phyloP scores from a whole-genome alignment of 2,329 filamentous ascomycete genomes.

The Pestalotiopsis sp. region DNA sequence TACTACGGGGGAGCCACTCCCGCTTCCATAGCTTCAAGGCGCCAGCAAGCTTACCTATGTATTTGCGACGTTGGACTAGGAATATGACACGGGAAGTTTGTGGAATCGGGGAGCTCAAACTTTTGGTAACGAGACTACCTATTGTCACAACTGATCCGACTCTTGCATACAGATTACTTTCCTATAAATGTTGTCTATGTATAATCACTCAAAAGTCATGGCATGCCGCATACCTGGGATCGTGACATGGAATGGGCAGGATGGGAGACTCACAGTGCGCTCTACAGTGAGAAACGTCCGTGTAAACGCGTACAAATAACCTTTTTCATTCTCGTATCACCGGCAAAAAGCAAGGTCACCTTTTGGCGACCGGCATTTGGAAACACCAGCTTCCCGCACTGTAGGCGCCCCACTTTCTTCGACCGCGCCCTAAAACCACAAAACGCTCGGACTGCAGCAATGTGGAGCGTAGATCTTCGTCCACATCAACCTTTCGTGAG shows the following conservation, averaged over 20 bases:
- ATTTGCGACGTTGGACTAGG: background rate
- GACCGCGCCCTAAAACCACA: constrained; percentile 13
- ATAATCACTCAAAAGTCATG: background rate
- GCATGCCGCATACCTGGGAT: background rate
- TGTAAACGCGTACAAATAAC: background rate
- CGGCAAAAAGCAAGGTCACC: background rate
- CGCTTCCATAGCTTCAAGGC: background rate
- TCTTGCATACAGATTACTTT: background rate
- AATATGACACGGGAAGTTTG: background rate
- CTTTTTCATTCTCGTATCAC: background rate
- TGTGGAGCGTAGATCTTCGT: constrained; percentile 17
- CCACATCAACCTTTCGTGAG: constrained; percentile 12
- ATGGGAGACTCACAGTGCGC: background rate
- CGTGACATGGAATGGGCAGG: background rate
- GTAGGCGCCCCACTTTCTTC: background rate
- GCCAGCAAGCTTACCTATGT: background rate
- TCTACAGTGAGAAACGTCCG: background rate
- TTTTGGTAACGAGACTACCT: too few relatives aligned
- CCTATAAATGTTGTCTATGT: background rate
- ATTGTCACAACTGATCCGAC: background rate
- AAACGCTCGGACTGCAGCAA: constrained; percentile 21
- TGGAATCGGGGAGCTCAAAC: too few relatives aligned
- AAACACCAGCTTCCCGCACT: constrained; percentile 14
- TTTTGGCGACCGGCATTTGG: constrained; percentile 1
- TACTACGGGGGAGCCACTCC: background rate